Conservation (phyloP, 1,284 basidiomycete species). For the Ustanciosporium gigantosporum region DNA sequence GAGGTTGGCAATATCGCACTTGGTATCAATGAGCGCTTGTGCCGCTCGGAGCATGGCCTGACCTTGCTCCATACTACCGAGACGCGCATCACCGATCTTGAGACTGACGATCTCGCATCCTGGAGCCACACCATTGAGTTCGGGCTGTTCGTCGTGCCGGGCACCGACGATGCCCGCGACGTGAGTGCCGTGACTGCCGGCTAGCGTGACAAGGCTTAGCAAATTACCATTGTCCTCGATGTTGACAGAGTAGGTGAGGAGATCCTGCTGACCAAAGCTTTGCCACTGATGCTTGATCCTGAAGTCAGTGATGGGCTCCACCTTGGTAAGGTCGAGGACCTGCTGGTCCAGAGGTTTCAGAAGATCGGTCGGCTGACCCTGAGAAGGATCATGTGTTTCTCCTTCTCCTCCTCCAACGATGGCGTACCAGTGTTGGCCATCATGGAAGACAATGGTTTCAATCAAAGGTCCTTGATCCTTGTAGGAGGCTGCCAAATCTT, state of each 20-base stretch:
- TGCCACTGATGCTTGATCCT: conserved; percentile 56
- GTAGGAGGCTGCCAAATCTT: conserved; percentile 52
- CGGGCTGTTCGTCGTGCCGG: conserved; percentile 46
- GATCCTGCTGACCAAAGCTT: conserved; percentile 57
- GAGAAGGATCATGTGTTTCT: conserved; percentile 43
- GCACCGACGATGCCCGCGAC: conserved; percentile 61
- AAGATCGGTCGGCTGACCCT: conserved; percentile 40
- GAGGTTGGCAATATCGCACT: conserved; percentile 61
- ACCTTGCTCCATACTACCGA: conserved; percentile 59
- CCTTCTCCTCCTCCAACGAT: conserved; percentile 61
- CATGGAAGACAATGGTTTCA: conserved; percentile 59
- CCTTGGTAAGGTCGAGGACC: conserved; percentile 49
- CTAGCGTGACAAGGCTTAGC: conserved; percentile 55
- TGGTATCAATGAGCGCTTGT: conserved; percentile 59
- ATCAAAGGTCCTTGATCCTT: conserved; percentile 59
- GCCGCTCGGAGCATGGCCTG: conserved; percentile 61
- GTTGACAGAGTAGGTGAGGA: conserved; percentile 61
- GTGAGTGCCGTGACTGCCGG: conserved; percentile 61
- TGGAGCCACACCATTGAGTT: conserved; percentile 59
- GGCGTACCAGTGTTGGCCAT: conserved; percentile 59
- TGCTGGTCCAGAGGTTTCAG: conserved; percentile 26
- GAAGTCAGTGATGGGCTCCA: conserved; percentile 58
- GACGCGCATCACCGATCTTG: conserved; percentile 54
- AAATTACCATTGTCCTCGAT: conserved; percentile 48
- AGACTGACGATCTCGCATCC: conserved; percentile 59